Evolutionary conservation across 257 asterid species (phyloP).

Genomic region (Mentha longifolia): DNA sequence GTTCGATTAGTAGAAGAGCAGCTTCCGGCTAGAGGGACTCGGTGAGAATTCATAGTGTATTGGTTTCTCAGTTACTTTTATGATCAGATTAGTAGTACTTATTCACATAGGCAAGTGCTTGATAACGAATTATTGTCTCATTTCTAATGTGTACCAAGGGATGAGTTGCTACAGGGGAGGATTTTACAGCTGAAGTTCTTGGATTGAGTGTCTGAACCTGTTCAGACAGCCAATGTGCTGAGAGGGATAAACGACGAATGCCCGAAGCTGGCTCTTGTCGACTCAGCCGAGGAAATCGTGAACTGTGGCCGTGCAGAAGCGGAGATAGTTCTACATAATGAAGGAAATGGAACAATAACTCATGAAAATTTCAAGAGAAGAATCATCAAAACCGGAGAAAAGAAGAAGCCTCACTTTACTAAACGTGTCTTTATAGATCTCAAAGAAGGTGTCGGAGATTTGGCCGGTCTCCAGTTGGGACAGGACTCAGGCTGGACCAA

Average conservation of each 20-base stretch:
- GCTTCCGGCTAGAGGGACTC: too few relatives aligned
- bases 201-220: conserved; percentile 37
- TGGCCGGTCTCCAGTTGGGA: conserved; percentile 42
- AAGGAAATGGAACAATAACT: conserved; percentile 32
- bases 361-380: conserved; percentile 39
- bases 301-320: conserved; percentile 42
- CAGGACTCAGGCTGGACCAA: conserved; percentile 43
- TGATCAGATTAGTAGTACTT: too few relatives aligned
- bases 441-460: conserved; percentile 41
- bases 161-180: conserved; percentile 30
- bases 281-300: conserved; percentile 35
- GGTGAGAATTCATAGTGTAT: too few relatives aligned
- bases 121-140: neutral
- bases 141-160: conserved; percentile 37
- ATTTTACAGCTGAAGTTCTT: conserved; percentile 48
- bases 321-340: conserved; percentile 42
- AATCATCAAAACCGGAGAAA: conserved; percentile 42
- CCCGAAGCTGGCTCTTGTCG: conserved; percentile 47
- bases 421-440: conserved; percentile 34
- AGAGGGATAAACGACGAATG: conserved; percentile 38
- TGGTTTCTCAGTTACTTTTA: too few relatives aligned
- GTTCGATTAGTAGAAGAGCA: too few relatives aligned
- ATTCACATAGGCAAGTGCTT: neutral
- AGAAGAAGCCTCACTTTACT: conserved; percentile 48
- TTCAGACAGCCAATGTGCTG: conserved; percentile 48